Evolutionary conservation across 106 monocot species (phyloP).

Genomic region (Acanthochlamys bracteata): DNA sequence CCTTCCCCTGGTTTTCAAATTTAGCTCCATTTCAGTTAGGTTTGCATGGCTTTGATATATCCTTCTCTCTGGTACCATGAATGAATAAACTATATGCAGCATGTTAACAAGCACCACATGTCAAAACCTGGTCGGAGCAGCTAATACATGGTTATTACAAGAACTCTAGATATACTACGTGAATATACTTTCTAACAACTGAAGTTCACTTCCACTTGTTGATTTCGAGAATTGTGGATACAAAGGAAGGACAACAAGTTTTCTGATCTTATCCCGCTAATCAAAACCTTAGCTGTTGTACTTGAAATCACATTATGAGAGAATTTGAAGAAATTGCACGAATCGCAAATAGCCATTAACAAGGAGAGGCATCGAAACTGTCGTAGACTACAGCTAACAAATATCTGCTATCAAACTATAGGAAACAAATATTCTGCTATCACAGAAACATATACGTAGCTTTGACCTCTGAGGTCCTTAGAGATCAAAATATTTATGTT

Average conservation of each 20-base stretch:
- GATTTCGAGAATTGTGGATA: constrained; percentile 99
- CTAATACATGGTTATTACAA: neutral
- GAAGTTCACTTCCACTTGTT: constrained; percentile 97
- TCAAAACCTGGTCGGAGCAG: neutral
- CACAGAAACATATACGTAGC: no score
- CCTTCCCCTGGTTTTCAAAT: constrained; percentile 65
- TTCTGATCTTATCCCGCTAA: constrained; percentile 82
- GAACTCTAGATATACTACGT: constrained; percentile 33
- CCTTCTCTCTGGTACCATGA: constrained; percentile 97
- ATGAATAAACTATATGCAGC: constrained; percentile 92
- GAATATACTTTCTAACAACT: constrained; percentile 92
- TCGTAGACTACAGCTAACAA: no score
- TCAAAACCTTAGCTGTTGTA: neutral
- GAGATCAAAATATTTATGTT: no score
- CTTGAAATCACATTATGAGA: neutral
- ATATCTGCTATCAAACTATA: no score
- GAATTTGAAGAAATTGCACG: no score
- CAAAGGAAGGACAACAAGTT: constrained; percentile 96
- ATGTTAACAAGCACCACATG: constrained; percentile 49
- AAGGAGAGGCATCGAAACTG: no score
- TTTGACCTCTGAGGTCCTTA: no score
- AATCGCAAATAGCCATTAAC: no score
- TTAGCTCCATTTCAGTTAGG: constrained; percentile 76
- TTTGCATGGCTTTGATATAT: constrained; percentile 79
- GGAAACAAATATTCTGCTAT: no score